Base-by-base conservation (phyloP, 2,329 filamentous ascomycete species). In the Talaromyces pinophilus region DNA sequence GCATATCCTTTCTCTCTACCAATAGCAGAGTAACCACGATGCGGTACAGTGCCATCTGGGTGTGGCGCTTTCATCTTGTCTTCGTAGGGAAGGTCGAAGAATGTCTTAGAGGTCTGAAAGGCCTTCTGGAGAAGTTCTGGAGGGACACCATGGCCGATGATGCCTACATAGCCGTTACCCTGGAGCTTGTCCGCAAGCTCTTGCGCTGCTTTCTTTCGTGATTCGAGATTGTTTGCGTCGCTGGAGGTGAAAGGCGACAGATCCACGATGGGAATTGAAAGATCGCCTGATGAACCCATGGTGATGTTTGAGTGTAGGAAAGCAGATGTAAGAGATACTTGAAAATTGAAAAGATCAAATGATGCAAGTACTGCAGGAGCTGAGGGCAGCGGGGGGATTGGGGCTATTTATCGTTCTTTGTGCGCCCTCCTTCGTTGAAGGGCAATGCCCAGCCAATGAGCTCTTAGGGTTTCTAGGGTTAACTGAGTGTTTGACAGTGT, bases 1-100 rank as follows among this genome's bases (percentile, higher is more conserved):
- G 80, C 79, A 7, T 79, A 81, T 5, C 82, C 81, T 68, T 84
- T 83, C 71, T 85, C 82, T 50, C 82, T 68, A 0, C 82, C 82
- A 0, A 81, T 81, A 76, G 80, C 81, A 1, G 81, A 84, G 68
- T 85, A 85, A 38, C 83, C 83, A 35, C 83, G 77, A 70, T 84
- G 82, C 1, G 82, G 77, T 28, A 71, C 74, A 25, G 78, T 78
- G 2, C 81, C 81, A 15, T 77, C 72, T 5, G 81, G 80, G 71
- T 82, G 80, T 2, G 79, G 80, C 2, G 81, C 81, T 52, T 77
- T 74, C 77, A 80, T 79, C 68, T 82, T 82, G 64, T 80, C 74
- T 50, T 78, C 77, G 5, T 68, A 71, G 0, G 76, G 73, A 11
- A 82, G 71, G 65, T 76, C 75, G 66, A 81, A 82, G 6, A 82